Evolutionary conservation across 805 yeast genomes (phyloP), one percentile per base, ranked within the genome.

Genomic region (Yamadazyma laniorum): DNA sequence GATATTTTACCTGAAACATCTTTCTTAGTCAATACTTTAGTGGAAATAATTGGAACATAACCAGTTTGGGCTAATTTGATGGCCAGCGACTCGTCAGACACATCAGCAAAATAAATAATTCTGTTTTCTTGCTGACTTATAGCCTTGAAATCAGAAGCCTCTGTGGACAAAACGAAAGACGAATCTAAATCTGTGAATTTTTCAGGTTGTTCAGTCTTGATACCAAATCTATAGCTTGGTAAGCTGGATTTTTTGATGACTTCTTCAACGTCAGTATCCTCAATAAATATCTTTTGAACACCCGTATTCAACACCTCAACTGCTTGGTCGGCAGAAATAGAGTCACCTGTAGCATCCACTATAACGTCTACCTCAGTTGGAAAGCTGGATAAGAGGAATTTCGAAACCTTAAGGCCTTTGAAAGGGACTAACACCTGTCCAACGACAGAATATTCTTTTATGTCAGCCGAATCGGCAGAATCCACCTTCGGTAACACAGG

Each of bases 221-320:
- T 53, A 4, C 67, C 63, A 35, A 80, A 53, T 47, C 85, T 65
- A 5, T 59, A 52, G 8, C 58, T 52, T 27, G 86, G 83, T 27
- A 82, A 72, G 13, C 82, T 84, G 13, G 72, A 59, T 1, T 52
- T 62, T 29, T 18, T 40, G 12, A 64, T 49, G 16, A 74, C 54
- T 25, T 53, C 61, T 0, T 52, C 50, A 1, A 59, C 67, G 23
- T 53, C 55, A 3, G 48, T 34, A 6, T 44, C 50, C 3, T 58
- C 34, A 18, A 74, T 69, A 39, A 79, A 62, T 3, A 82, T 51
- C 14, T 68, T 64, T 18, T 61, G 52, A 11, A 80, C 75, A 32
- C 93, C 93, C 35, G 65, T 67, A 52, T 85, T 84, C 40, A 85
- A 67, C 26, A 83, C 53, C 6, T 65, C 73, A 27, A 80, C 63